Percentiles rank a stretch among this genome's conserved stretches.
Evolutionary conservation across 2,329 filamentous ascomycete genomes (phyloP).

Genomic region (Penicillium sp.): DNA sequence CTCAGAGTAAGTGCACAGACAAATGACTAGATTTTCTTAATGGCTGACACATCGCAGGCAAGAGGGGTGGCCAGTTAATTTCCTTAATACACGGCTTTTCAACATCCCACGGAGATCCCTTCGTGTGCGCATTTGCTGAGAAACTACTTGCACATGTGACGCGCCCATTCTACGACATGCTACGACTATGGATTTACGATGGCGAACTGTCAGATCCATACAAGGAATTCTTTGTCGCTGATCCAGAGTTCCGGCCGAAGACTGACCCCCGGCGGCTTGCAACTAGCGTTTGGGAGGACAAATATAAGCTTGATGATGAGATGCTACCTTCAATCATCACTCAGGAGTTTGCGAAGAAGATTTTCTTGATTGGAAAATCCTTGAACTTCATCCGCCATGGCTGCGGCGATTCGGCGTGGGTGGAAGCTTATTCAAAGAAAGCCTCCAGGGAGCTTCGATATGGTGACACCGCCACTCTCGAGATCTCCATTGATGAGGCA

Average conservation of each 20-base stretch:
- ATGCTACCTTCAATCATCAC: slow-evolving; percentile 96
- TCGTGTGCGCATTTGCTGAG: slow-evolving; percentile 90
- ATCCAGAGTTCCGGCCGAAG: slow-evolving; percentile 64
- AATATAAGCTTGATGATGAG: slow-evolving; percentile 79
- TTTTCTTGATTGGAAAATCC: slow-evolving; percentile 96
- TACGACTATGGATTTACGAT: slow-evolving; percentile 97
- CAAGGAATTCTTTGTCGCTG: slow-evolving; percentile 89
- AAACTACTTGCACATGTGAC: slow-evolving; percentile 83
- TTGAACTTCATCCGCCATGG: slow-evolving; percentile 97
- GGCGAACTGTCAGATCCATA: slow-evolving; percentile 97
- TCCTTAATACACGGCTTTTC: slow-evolving; percentile 92
- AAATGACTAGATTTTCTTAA: not conserved
- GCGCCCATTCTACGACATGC: slow-evolving; percentile 92
- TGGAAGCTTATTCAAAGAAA: slow-evolving; percentile 89
- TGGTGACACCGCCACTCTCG: slow-evolving; percentile 86
- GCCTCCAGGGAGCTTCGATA: slow-evolving; percentile 90
- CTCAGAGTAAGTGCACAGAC: slow-evolving; percentile 60
- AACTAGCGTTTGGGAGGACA: slow-evolving; percentile 96
- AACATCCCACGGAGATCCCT: slow-evolving; percentile 89
- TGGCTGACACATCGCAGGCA: slow-evolving; percentile 41
- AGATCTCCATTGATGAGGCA: slow-evolving; percentile 91
- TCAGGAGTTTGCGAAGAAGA: slow-evolving; percentile 88
- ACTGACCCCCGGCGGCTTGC: slow-evolving; percentile 55
- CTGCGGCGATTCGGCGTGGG: slow-evolving; percentile 91
- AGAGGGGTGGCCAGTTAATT: slow-evolving; percentile 87